phyloP scores from a whole-genome alignment of 495 filamentous ascomycete species.

The Antarctomyces pellizariae region DNA sequence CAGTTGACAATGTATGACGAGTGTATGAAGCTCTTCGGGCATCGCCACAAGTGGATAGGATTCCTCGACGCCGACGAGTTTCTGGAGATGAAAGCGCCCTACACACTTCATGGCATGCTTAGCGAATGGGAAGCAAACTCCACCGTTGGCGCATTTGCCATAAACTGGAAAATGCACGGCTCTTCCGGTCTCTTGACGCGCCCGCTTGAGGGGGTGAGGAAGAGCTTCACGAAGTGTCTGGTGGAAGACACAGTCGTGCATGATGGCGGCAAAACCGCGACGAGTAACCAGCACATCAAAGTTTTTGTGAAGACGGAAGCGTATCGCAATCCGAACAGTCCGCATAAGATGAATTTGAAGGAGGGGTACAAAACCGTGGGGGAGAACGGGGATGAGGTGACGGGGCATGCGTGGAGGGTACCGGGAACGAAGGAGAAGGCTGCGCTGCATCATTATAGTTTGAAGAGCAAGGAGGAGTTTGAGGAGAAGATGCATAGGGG shows the following conservation, averaged over 20 bases:
- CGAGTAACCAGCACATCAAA: conserved; percentile 1
- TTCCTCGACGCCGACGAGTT: conserved; percentile 9
- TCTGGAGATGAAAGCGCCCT: conserved; percentile 2
- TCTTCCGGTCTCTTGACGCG: conserved; percentile 3
- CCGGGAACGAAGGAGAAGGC: conserved; percentile 5
- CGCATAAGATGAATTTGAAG: neutral
- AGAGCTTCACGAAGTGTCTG: conserved; percentile 5
- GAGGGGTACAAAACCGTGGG: conserved; percentile 5
- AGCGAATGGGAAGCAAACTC: conserved; percentile 1
- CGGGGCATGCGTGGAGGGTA: neutral
- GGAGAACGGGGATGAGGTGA: conserved; percentile 4
- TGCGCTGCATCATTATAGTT: conserved; percentile 7
- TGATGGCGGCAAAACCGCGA: too few relatives aligned
- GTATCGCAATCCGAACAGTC: neutral
- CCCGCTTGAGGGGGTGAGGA: conserved; percentile 1
- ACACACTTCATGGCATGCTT: conserved; percentile 3
- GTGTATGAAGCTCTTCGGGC: conserved; percentile 2
- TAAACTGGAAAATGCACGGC: conserved; percentile 8
- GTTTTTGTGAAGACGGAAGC: conserved; percentile 1
- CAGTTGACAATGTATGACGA: conserved; percentile 4
- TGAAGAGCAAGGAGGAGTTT: conserved; percentile 7
- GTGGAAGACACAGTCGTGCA: conserved; percentile 3
- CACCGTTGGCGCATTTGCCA: conserved; percentile 6
- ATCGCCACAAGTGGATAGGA: conserved; percentile 8
- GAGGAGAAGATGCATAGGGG: conserved; percentile 6